Evolutionary conservation across 306 rosid species (phyloP).

Genomic region (Quercus ilex): DNA sequence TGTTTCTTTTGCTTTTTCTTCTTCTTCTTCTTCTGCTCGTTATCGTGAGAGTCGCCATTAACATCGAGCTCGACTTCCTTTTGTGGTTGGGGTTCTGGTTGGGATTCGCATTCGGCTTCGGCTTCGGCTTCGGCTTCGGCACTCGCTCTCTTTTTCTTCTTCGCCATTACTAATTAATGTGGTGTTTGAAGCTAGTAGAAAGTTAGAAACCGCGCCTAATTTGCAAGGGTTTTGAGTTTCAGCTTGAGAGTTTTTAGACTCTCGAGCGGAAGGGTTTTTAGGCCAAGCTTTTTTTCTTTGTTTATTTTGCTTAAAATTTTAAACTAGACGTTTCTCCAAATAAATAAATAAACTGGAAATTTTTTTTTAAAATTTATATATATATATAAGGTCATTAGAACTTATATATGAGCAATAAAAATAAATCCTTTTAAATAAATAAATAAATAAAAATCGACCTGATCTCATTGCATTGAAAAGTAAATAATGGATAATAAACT

Average conservation of each 20-base stretch:
- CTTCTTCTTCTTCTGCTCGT: background rate
- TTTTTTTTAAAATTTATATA: too few relatives aligned
- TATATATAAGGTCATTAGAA: too few relatives aligned
- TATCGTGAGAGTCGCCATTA: conserved; percentile 23
- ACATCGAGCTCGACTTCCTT: conserved; percentile 1
- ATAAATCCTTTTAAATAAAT: too few relatives aligned
- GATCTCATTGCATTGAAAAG: too few relatives aligned
- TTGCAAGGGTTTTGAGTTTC: background rate
- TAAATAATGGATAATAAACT: too few relatives aligned
- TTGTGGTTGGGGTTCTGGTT: conserved; percentile 11
- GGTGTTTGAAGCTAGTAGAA: background rate
- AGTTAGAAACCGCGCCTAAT: background rate
- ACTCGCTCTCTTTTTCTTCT: conserved; percentile 57
- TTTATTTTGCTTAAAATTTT: too few relatives aligned
- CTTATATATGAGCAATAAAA: too few relatives aligned
- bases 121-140: conserved; percentile 29
- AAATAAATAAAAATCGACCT: too few relatives aligned
- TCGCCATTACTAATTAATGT: conserved; percentile 45
- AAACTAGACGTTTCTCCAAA: too few relatives aligned
- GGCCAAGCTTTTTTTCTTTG: too few relatives aligned
- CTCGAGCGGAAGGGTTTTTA: too few relatives aligned
- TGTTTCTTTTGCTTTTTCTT: conserved; percentile 38
- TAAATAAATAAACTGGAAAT: too few relatives aligned
- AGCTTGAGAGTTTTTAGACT: background rate
- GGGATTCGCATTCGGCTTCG: conserved; percentile 17